A percentile compares a stretch with the other conserved stretches of the same genome.
Conservation (phyloP, 371 early-diverging fungal species). For the Mucor indicus region DNA sequence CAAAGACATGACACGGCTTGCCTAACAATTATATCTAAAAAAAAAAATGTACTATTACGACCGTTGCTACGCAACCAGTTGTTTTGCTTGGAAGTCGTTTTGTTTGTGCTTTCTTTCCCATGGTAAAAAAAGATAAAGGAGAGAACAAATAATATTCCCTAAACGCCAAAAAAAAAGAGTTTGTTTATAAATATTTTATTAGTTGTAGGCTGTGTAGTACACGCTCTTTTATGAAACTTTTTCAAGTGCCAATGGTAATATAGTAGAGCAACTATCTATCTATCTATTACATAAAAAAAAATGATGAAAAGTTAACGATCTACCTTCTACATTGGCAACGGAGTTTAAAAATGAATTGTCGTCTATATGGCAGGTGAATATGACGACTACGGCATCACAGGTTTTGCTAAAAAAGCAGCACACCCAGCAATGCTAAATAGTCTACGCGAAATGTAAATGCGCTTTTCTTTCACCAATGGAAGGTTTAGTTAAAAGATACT, state of each 20-base stretch:
- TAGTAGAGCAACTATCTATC: slow-evolving; percentile 2
- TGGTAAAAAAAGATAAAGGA: not conserved
- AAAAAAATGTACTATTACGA: no score
- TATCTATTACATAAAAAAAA: slow-evolving; percentile 1
- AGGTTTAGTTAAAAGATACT: slow-evolving; percentile 3
- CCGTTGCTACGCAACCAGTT: no score
- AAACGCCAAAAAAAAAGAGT: not conserved
- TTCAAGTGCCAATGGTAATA: slow-evolving; percentile 4
- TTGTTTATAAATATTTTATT: slow-evolving; percentile 6
- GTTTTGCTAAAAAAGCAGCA: slow-evolving; percentile 3
- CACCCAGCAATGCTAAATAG: no score
- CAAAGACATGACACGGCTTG: no score
- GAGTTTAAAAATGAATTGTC: not conserved
- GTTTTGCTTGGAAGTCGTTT: no score
- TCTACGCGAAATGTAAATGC: not conserved
- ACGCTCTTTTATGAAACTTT: slow-evolving; percentile 1
- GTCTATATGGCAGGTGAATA: slow-evolving; percentile 8
- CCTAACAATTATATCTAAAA: no score
- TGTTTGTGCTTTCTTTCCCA: no score
- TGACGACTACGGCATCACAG: slow-evolving; percentile 7
- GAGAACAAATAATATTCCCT: slow-evolving; percentile 1
- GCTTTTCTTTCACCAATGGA: not conserved
- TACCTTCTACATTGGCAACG: slow-evolving; percentile 4
- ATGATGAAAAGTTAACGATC: slow-evolving; percentile 5
- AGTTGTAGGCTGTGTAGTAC: not conserved